Evolutionary conservation across 495 filamentous ascomycete genomes (phyloP).

Genomic region (Hypomontagnella monticulosa): DNA sequence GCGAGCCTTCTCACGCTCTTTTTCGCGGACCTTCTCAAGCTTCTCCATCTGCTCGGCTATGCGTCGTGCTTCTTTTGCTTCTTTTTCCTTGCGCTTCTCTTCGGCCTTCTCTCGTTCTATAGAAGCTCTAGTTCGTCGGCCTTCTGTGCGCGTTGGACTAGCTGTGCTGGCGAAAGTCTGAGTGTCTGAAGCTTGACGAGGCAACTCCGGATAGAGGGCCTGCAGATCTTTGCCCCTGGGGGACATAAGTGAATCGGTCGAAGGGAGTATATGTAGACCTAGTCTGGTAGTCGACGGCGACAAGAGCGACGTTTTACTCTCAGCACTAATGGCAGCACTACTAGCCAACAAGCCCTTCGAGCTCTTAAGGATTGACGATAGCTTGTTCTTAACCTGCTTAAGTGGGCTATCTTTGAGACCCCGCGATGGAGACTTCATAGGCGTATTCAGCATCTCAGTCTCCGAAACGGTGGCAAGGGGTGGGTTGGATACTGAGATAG

Average conservation of each 20-base stretch:
- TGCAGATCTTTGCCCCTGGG: conserved; percentile 46
- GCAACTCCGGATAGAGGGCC: conserved; percentile 57
- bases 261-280: conserved; percentile 47
- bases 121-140: conserved; percentile 75
- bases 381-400: conserved; percentile 86
- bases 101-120: conserved; percentile 73
- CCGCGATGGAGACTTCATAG: conserved; percentile 74
- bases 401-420: conserved; percentile 78
- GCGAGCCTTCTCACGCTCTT: conserved; percentile 69
- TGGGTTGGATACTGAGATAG: conserved; percentile 70
- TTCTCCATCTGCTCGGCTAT: conserved; percentile 65
- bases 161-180: conserved; percentile 44
- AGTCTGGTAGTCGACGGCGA: conserved; percentile 55
- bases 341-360: conserved; percentile 85
- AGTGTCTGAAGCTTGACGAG: conserved; percentile 46
- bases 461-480: conserved; percentile 53
- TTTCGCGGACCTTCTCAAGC: conserved; percentile 63
- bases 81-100: conserved; percentile 70
- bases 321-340: conserved; percentile 79
- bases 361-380: conserved; percentile 86
- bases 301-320: conserved; percentile 69
- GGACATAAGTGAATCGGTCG: conserved; percentile 52
- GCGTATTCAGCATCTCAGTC: conserved; percentile 66
- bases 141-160: conserved; percentile 58
- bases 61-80: conserved; percentile 60